Conservation (phyloP, 1,139 yeast genomes). For the Kurtzmaniella quercitrusa region DNA sequence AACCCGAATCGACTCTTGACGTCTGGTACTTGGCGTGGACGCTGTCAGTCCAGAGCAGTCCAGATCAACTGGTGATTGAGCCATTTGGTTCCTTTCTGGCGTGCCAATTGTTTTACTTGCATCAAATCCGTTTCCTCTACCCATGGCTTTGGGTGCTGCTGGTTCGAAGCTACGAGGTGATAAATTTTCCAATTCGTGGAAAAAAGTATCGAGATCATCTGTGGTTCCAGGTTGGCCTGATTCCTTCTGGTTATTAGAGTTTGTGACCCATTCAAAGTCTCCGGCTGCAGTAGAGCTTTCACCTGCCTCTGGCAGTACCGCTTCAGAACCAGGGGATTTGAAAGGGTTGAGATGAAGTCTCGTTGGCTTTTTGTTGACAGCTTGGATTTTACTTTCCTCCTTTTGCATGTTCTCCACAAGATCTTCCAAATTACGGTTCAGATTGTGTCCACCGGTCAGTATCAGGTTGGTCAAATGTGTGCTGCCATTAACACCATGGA, state of each 20-base stretch:
- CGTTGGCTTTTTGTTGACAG: neutral
- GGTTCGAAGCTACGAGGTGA: constrained; percentile 17
- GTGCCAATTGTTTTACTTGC: neutral
- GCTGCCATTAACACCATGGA: constrained; percentile 19
- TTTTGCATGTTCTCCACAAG: constrained; percentile 29
- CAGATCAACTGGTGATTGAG: neutral
- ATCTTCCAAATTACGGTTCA: constrained; percentile 36
- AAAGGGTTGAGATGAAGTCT: constrained; percentile 4
- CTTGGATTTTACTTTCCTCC: constrained; percentile 5
- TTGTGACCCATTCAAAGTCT: constrained; percentile 8
- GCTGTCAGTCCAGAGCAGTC: constrained; percentile 11
- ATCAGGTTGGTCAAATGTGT: neutral
- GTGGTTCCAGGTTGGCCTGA: constrained; percentile 1
- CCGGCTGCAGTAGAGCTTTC: neutral
- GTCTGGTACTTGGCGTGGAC: constrained; percentile 9
- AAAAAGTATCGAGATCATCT: constrained; percentile 38
- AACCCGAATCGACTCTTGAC: constrained; percentile 48
- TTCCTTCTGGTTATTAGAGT: neutral
- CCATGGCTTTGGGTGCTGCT: neutral
- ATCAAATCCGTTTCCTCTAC: neutral
- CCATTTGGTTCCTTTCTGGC: neutral
- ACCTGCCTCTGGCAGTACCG: constrained; percentile 3
- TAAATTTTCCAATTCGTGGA: constrained; percentile 35
- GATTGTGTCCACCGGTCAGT: constrained; percentile 14
- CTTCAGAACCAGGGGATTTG: neutral